These are phyloP conservation scores for Pleurotus djamor DNA, from an alignment of 768 basidiomycete genomes.

Conservation along the genomic window DNA sequence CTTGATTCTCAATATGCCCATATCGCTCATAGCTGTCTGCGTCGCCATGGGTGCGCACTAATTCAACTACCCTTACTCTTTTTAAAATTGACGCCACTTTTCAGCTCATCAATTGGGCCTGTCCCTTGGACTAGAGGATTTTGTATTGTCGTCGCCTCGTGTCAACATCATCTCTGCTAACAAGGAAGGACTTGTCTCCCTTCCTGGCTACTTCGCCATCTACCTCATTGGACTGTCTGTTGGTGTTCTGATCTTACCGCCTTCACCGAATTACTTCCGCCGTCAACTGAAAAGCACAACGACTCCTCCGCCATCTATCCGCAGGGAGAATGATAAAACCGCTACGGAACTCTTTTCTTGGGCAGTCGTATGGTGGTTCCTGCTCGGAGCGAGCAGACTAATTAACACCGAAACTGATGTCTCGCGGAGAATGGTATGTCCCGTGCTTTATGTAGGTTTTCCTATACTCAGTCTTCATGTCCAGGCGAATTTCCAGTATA, in stretches of 20 bases:
- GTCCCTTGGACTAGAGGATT: conserved; percentile 55
- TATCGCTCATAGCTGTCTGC: conserved; percentile 60
- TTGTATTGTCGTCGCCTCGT: conserved; percentile 66
- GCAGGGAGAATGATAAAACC: conserved; percentile 69
- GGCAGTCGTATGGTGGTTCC: conserved; percentile 74
- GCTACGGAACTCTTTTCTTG: conserved; percentile 78
- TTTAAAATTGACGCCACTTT: neutral
- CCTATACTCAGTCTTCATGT: neutral
- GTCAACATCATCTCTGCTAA: conserved; percentile 64
- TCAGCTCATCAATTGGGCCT: conserved; percentile 77
- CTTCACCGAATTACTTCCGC: conserved; percentile 71
- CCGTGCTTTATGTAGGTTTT: neutral
- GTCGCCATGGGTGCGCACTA: conserved; percentile 52
- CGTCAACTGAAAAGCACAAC: conserved; percentile 39
- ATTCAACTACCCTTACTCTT: neutral
- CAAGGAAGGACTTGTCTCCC: conserved; percentile 88
- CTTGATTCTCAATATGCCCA: conserved; percentile 45
- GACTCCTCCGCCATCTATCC: conserved; percentile 16
- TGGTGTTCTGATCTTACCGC: conserved; percentile 80
- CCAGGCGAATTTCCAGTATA: conserved; percentile 87
- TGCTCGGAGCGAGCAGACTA: conserved; percentile 39
- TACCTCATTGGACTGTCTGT: conserved; percentile 83
- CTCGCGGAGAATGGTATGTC: conserved; percentile 43
- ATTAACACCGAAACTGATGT: conserved; percentile 41
- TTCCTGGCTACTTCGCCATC: conserved; percentile 86